Evolutionary conservation across 2,329 filamentous ascomycete species (phyloP).

Genomic region (Pseudocercospora cruenta): DNA sequence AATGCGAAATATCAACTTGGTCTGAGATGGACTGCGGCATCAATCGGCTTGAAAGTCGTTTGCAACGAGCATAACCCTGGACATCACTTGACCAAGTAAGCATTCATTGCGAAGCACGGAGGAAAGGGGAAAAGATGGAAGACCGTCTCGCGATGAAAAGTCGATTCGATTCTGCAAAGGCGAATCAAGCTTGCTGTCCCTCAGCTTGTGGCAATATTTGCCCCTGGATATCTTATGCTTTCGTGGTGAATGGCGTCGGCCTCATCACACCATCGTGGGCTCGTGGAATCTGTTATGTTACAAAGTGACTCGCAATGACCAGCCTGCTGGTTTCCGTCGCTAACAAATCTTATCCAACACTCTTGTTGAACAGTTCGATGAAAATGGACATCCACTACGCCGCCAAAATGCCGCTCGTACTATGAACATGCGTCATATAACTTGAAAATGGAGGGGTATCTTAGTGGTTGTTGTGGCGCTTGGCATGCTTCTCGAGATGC

Average conservation of each 20-base stretch:
- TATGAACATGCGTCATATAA: slow-evolving; percentile 8
- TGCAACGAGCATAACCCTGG: background rate
- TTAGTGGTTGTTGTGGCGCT: slow-evolving; percentile 23
- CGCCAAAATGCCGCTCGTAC: slow-evolving; percentile 13
- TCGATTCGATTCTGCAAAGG: slow-evolving; percentile 8
- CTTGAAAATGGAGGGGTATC: slow-evolving; percentile 9
- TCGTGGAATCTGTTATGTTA: slow-evolving; percentile 18
- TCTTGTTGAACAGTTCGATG: background rate
- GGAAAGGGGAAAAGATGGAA: background rate
- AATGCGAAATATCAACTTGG: too few species aligned
- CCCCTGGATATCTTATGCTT: slow-evolving; percentile 10
- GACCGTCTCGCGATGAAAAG: slow-evolving; percentile 1
- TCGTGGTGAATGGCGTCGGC: slow-evolving; percentile 22
- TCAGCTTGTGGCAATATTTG: slow-evolving; percentile 1
- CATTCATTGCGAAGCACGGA: background rate
- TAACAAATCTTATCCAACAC: slow-evolving; percentile 8
- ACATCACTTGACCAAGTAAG: background rate
- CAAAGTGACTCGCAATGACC: slow-evolving; percentile 11
- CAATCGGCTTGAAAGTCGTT: background rate
- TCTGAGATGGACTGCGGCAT: background rate
- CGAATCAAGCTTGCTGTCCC: slow-evolving; percentile 6
- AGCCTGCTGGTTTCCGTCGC: slow-evolving; percentile 15
- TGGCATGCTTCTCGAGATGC: slow-evolving; percentile 36
- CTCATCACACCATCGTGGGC: slow-evolving; percentile 26
- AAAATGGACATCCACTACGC: slow-evolving; percentile 16